phyloP scores from a whole-genome alignment of 495 filamentous ascomycete species.

The Neurospora sp. region DNA sequence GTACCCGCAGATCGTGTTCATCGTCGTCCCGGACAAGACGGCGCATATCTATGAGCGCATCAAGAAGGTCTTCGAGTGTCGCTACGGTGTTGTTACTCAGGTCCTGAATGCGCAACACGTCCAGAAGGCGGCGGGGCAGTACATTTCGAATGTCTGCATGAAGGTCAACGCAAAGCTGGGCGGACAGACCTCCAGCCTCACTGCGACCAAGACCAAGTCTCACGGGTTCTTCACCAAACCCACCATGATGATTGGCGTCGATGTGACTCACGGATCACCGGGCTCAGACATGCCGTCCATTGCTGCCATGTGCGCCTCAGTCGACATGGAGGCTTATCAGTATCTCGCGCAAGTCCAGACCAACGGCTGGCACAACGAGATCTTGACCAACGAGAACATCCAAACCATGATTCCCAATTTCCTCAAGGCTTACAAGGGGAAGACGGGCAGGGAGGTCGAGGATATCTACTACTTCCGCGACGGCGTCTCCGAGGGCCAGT shows the following conservation, averaged over 20 bases:
- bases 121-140: conserved; percentile 53
- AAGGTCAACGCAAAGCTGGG: conserved; percentile 97
- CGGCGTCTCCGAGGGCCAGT: conserved; percentile 84
- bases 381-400: conserved; percentile 56
- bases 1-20: conserved; percentile 55
- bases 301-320: conserved; percentile 77
- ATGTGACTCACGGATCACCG: conserved; percentile 77
- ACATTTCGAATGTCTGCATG: conserved; percentile 81
- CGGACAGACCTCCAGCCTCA: conserved; percentile 48
- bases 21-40: conserved; percentile 61
- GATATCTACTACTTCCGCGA: conserved; percentile 91
- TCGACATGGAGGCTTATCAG: conserved; percentile 54
- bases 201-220: conserved; percentile 6
- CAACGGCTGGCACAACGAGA: conserved; percentile 69
- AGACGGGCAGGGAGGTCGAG: conserved; percentile 33
- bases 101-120: conserved; percentile 54
- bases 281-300: conserved; percentile 58
- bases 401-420: conserved; percentile 51
- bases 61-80: conserved; percentile 75
- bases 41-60: conserved; percentile 59
- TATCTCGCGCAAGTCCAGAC: conserved; percentile 69
- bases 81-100: conserved; percentile 70
- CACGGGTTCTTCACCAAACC: conserved; percentile 34
- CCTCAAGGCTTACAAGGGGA: conserved; percentile 54
- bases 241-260: conserved; percentile 75